Evolutionary conservation across 1,284 basidiomycete species (phyloP), one percentile per base, ranked within the genome.

Genomic region (Microbotryomycetes sp.): DNA sequence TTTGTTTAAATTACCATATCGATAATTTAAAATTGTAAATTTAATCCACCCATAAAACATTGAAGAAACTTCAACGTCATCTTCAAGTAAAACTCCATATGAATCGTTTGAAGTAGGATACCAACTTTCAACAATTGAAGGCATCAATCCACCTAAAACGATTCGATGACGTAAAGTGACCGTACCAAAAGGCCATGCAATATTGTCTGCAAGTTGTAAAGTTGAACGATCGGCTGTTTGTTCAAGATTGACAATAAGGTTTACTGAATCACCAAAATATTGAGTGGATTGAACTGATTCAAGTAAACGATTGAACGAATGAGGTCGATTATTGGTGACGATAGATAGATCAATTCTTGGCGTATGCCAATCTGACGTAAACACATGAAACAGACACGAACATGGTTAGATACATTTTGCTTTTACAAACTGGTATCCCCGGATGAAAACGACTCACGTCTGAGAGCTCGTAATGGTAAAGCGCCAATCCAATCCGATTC

Each of bases 121-220:
- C 88, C 89, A 91, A 3, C 86, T 87, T 74, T 91, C 88, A 14
- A 89, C 85, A 9, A 91, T 83, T 6, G 88, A 86, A 3, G 86
- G 81, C 62, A 91, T 81, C 22, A 91, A 78, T 2, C 88, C 89
- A 4, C 83, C 88, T 59, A 84, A 84, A 22, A 87, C 77, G 58
- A 89, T 80, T 14, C 89, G 81, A 70, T 85, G 86, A 54, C 88
- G 83, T 5, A 86, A 70, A 4, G 52, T 56, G 52, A 71, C 55
- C 3, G 62, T 23, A 1, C 74, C 88, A 63, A 83, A 80, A 2
- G 71, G 69, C 88, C 88, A 91, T 4, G 74, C 53, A 49, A 84
- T 79, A 25, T 77, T 74, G 55, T 81, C 75, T 6, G 81, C 79
- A 4, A 86, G 71, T 9, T 74, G 73, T 56, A 83, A 75, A 0